Evolutionary conservation across 495 filamentous ascomycete genomes (phyloP), one percentile per base, ranked within the genome.

Genomic region (Daldinia concentrica): DNA sequence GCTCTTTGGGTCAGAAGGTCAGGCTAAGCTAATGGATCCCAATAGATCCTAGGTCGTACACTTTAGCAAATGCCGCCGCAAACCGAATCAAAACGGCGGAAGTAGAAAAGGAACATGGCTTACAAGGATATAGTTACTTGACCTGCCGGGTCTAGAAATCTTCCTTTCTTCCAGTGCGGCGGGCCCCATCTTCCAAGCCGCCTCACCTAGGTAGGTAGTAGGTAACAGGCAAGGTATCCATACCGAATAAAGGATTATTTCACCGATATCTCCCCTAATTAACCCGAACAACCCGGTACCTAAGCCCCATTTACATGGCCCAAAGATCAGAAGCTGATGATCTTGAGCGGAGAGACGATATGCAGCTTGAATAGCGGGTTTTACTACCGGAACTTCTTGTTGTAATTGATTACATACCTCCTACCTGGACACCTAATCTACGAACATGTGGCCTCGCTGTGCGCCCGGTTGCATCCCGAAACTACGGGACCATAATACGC

Each of bases 71-170:
- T 62, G 71, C 66, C 64, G 72, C 56, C 59, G 52, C 60, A 61
- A 74, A 58, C 68, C 68, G 68, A 74, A 24, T 34, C 27, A 61
- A 63, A 64, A 41, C n/a, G 62, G 58, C 62, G 52, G 62, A 41
- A 66, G 56, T 17, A 19, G 66, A 36, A 55, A 50, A 56, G 58
- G 59, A 58, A 61, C 24, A 61, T 57, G 56, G 59, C 22, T n/a
- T 48, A 24, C 43, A 48, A 48, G 43, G 43, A 24, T 48, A 48
- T 4, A 8, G 19, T 48, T 48, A 22, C 24, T 22, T 66, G 71
- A 71, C 59, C 68, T 74, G 52, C 71, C 71, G 55, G 50, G 63
- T 67, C 71, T 71, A 63, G 62, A 67, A 63, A 72, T 56, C 34
- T 67, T 72, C 58, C 64, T 55, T 64, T 68, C 37, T 68, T 62